Base-by-base conservation (phyloP, 257 asterid species). In the Salvia splendens region DNA sequence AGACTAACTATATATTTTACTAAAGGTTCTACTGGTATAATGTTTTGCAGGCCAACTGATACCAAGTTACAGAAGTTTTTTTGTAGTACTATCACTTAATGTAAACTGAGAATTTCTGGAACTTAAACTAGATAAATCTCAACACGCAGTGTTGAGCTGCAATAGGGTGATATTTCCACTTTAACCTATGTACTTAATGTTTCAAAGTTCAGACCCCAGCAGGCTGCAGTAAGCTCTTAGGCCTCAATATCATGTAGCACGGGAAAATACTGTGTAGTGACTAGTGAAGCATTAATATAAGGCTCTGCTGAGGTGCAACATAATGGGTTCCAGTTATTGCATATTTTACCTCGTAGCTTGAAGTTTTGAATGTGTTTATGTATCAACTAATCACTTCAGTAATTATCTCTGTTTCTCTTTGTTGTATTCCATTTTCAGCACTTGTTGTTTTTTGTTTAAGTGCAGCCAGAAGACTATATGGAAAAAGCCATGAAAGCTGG, bases 401-500 rank as follows among this genome's bases (percentile, higher is more conserved):
- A 55, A 33, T 36, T 40, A 43, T 63, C 12, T 33, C 43, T 17
- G 65, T 5, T 16, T 35, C 67, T 54, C 8, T 28, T 9, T 16
- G 33, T 17, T 36, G 38, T 12, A 53, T 40, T 59, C 35, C 36
- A 36, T 36, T 53, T 33, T 56, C 3, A 8, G 38, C 35, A 32
- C 33, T 38, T 42, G 57, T 8, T n/a, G 6, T 71, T n/a, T 30
- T 36, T 51, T 59, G 46, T 38, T 24, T 24, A 48, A 68, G 61
- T 57, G 59, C 85, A 83, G 89, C 85, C 84, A 38, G 89, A 78
- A 56, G 64, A 67, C 67, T 79, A 73, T 56, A 43, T 67, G 52
- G 64, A 36, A 43, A 78, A 76, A 71, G 95, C 88, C 74, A 77
- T 65, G 61, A 56, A 53, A 53, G 82, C 77, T 15, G 77, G 89